Base-by-base conservation (phyloP, 2,329 filamentous ascomycete genomes). In the Geoglossum cookeanum region DNA sequence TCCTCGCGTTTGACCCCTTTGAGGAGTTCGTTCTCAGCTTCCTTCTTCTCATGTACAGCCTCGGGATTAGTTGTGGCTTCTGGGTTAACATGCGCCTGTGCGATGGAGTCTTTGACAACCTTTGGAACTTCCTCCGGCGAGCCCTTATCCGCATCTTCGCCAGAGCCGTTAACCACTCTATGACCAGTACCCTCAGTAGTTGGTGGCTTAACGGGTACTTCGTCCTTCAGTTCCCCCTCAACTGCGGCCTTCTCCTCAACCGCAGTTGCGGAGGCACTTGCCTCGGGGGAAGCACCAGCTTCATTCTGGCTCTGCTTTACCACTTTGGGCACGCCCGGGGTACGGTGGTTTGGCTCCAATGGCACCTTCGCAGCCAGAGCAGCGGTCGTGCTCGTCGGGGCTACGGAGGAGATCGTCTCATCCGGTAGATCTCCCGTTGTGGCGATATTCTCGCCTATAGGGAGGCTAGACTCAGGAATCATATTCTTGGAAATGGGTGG, bases 391-490 rank as follows among this genome's bases (percentile, higher is more conserved):
- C 72, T 69, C 13, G 63, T 66, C 1, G 77, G 74, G 13, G 70
- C 76, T 8, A 70, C 71, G 7, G 72, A 83, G 69, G 67, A 72
- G 63, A 70, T 80, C 63, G 63, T 71, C 53, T 72, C 74, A n/a
- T 74, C 77, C 63, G 74, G 77, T 62, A 81, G 76, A 56, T 71
- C 70, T 54, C 71, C 72, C 57, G 72, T 71, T 63, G 56, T 65
- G 33, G 64, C 57, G 68, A 68, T 54, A 65, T 63, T 22, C 65
- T 66, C 65, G 47, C 76, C 77, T 68, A 89, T 83, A 11, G 86
- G 85, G 61, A 92, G 75, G 68, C 84, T 87, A 6, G 87, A 91
- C 71, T 94, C 87, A 17, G 88, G 87, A 61, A 92, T 89, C 68
- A 86, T 73, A 69, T 76, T 82, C 60, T 74, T 77, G 51, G 77